These are phyloP conservation scores for Phytopythium litorale DNA, from an alignment of 352 stramenopile genomes.

Conservation along the genomic window DNA sequence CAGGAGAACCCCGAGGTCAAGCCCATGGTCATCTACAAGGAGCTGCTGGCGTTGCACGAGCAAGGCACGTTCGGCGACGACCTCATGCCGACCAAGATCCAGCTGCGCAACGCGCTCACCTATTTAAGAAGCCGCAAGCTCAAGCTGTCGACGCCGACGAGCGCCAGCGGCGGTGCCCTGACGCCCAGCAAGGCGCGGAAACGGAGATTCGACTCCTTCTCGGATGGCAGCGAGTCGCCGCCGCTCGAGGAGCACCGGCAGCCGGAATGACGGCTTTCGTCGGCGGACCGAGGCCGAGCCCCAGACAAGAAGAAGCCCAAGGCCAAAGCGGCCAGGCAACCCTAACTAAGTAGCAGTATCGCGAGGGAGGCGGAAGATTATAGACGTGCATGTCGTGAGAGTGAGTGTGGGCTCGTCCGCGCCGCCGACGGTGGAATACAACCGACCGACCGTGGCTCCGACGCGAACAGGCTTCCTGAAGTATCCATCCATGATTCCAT, in stretches of 20 bases:
- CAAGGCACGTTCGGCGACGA: conserved; percentile 55
- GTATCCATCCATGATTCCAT: too few species aligned
- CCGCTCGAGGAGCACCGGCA: conserved; percentile 51
- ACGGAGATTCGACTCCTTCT: conserved; percentile 48
- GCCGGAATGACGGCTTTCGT: conserved; percentile 28
- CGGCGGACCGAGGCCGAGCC: neutral
- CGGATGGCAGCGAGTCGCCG: conserved; percentile 48
- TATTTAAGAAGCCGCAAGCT: conserved; percentile 79
- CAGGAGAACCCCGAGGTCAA: conserved; percentile 60
- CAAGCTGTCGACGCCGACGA: conserved; percentile 24
- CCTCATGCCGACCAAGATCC: conserved; percentile 82
- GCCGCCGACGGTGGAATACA: conserved; percentile 1
- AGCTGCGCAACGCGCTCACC: conserved; percentile 73
- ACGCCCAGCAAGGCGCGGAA: conserved; percentile 24
- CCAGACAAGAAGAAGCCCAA: conserved; percentile 4
- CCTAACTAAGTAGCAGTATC: conserved; percentile 5
- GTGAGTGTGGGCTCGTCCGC: neutral
- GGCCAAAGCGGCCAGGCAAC: neutral
- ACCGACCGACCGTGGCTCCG: neutral
- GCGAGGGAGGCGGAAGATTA: neutral
- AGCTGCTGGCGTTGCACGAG: conserved; percentile 52
- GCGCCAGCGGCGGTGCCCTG: conserved; percentile 8
- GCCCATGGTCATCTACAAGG: conserved; percentile 76
- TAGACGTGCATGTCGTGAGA: neutral
- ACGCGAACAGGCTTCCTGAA: neutral